Percentiles rank a stretch among this genome's conserved stretches.
phyloP scores from a whole-genome alignment of 768 basidiomycete species.

The Hydnomerulius pinastri region DNA sequence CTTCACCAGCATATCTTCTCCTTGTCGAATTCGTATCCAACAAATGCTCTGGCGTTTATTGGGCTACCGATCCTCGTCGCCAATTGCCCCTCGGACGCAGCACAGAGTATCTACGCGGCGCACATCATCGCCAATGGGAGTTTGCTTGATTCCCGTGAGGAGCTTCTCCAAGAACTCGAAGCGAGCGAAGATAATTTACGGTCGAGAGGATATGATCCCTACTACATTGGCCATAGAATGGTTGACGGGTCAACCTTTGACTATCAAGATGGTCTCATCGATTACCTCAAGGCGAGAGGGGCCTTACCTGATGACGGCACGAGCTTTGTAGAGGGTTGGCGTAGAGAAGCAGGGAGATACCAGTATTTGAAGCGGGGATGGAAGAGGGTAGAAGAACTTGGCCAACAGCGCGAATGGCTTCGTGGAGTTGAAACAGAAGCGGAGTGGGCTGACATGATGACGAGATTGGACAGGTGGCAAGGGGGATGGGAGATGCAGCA shows the following conservation, averaged over 20 bases:
- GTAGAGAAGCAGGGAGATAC: conserved; percentile 37
- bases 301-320: conserved; percentile 43
- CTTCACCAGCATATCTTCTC: conserved; percentile 56
- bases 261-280: conserved; percentile 40
- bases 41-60: conserved; percentile 55
- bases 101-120: conserved; percentile 50
- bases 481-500: conserved; percentile 49
- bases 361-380: conserved; percentile 42
- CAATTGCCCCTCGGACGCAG: conserved; percentile 50
- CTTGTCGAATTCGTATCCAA: conserved; percentile 46
- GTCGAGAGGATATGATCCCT: conserved; percentile 49
- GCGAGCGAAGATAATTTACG: conserved; percentile 41
- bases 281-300: conserved; percentile 17
- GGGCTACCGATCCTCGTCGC: conserved; percentile 50
- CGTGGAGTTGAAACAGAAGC: conserved; percentile 50
- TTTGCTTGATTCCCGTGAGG: conserved; percentile 42
- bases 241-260: conserved; percentile 35
- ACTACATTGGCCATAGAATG: conserved; percentile 48
- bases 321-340: conserved; percentile 53
- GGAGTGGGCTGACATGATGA: conserved; percentile 53
- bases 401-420: conserved; percentile 44
- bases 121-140: conserved; percentile 45
- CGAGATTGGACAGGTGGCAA: conserved; percentile 49
- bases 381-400: conserved; percentile 45
- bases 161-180: conserved; percentile 43